Evolutionary conservation across 495 filamentous ascomycete genomes (phyloP), one percentile per base, ranked within the genome.

Genomic region (Podospora conica): DNA sequence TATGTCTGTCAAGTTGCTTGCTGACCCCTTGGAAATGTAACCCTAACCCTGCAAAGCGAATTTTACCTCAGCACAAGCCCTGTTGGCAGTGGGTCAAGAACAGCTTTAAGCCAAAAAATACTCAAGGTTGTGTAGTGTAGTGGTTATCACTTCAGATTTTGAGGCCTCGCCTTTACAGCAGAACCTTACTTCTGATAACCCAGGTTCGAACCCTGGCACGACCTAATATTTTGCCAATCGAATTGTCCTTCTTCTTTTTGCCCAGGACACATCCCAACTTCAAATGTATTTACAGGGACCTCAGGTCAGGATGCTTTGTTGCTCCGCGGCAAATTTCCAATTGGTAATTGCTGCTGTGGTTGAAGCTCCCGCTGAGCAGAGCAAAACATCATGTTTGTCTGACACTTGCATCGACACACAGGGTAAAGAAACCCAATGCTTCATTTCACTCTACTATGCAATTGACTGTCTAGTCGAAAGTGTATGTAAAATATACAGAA

Each of bases 111-210:
- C 25, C 22, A 20, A 20, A 27, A 10, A 20, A 58, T 28, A 48
- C 28, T 20, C 24, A 61, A 57, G 66, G 66, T 68, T 65, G 62
- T 65, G 63, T 65, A 65, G 66, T 68, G 66, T 68, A 68, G 66
- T 61, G 66, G 66, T 65, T 68, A 68, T 68, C 66, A 68, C 66
- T 65, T 53, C 65, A 58, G 66, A 65, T 68, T 68, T 68, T 65
- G 66, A 65, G n/a, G 29, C 15, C n/a, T 55, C 54, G 40, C 18
- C 27, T 1, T 12, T 31, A 3, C 4, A n/a, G n/a, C 58, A 18
- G 11, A 48, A 24, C 24, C 20, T 29, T 12, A 28, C 21, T 68
- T 65, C 66, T 58, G 65, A 53, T 65, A 65, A 68, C 61, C 66
- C 66, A 62, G 62, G 66, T 65, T 68, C 66, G 66, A 68, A 68